Evolutionary conservation across 2,329 filamentous ascomycete genomes (phyloP).

Genomic region (Macrophomina phaseolina): DNA sequence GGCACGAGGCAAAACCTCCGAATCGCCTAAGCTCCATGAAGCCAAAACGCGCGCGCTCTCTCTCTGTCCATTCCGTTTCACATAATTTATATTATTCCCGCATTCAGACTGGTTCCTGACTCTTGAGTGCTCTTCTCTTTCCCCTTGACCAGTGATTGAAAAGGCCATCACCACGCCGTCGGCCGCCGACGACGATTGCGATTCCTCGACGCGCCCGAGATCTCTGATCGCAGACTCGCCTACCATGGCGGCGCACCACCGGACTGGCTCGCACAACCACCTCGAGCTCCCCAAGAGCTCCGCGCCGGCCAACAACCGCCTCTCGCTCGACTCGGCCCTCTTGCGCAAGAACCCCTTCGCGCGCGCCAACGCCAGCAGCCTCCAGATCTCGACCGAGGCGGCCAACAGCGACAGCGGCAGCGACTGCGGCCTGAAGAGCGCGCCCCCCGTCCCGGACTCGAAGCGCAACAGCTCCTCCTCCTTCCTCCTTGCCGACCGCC

Average conservation of each 20-base stretch:
- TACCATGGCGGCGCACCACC: background rate
- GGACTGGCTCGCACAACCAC: background rate
- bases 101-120: background rate
- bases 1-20: conserved; percentile 7
- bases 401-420: background rate
- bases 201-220: conserved; percentile 1
- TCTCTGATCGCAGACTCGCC: background rate
- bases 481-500: conserved; percentile 4
- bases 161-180: conserved; percentile 12
- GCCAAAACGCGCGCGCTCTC: background rate
- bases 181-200: background rate
- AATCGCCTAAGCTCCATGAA: background rate
- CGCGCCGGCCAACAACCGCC: conserved; percentile 4
- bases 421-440: conserved; percentile 16
- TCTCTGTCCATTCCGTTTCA: background rate
- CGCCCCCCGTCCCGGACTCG: background rate
- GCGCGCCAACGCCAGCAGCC: conserved; percentile 11
- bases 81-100: conserved; percentile 13
- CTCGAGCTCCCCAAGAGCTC: conserved; percentile 1
- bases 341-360: conserved; percentile 17
- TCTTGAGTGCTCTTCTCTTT: background rate
- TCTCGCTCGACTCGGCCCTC: conserved; percentile 21
- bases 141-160: conserved; percentile 12
- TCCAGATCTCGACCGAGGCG: conserved; percentile 4
- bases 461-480: conserved; percentile 7